A percentile compares a stretch with the other conserved stretches of the same genome.
phyloP scores from a whole-genome alignment of 2,329 filamentous ascomycete species.

The Cordyceps fumosorosea region DNA sequence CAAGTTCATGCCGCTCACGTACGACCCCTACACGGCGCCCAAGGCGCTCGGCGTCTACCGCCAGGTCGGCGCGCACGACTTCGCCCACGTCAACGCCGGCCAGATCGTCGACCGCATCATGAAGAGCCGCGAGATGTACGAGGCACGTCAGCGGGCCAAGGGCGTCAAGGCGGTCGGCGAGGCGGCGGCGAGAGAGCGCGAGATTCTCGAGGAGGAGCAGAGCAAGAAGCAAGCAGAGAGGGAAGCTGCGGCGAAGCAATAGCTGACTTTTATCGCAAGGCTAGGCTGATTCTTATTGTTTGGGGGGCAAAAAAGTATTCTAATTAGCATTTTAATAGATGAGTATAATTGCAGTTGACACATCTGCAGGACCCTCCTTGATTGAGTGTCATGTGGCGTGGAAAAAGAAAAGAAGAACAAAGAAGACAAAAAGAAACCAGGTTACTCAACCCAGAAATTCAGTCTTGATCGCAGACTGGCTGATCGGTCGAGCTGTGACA shows the following conservation, averaged over 20 bases:
- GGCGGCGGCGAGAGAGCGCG: constrained; percentile 54
- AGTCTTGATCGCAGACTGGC: too few relatives aligned
- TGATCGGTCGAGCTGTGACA: too few relatives aligned
- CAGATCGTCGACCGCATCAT: constrained; percentile 89
- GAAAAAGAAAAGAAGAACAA: too few relatives aligned
- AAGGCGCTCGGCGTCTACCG: constrained; percentile 80
- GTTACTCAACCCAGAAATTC: too few relatives aligned
- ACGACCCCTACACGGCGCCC: constrained; percentile 74
- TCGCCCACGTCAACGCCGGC: constrained; percentile 81
- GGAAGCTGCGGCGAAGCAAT: constrained; percentile 6
- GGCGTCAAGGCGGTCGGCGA: constrained; percentile 78
- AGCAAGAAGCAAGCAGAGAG: constrained; percentile 38
- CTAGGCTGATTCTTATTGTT: background rate
- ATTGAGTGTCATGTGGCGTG: too few relatives aligned
- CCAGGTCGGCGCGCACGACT: constrained; percentile 70
- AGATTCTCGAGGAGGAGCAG: constrained; percentile 56
- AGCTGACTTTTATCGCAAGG: background rate
- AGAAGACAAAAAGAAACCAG: too few relatives aligned
- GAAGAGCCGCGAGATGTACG: constrained; percentile 78
- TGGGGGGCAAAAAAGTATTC: background rate
- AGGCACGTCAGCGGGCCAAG: constrained; percentile 85
- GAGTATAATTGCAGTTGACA: too few relatives aligned
- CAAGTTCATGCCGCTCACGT: constrained; percentile 73
- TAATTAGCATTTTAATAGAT: too few relatives aligned
- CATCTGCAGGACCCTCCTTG: too few relatives aligned